Conservation (phyloP, 176 grass and related monocot species). For the Melocanna baccifera region DNA sequence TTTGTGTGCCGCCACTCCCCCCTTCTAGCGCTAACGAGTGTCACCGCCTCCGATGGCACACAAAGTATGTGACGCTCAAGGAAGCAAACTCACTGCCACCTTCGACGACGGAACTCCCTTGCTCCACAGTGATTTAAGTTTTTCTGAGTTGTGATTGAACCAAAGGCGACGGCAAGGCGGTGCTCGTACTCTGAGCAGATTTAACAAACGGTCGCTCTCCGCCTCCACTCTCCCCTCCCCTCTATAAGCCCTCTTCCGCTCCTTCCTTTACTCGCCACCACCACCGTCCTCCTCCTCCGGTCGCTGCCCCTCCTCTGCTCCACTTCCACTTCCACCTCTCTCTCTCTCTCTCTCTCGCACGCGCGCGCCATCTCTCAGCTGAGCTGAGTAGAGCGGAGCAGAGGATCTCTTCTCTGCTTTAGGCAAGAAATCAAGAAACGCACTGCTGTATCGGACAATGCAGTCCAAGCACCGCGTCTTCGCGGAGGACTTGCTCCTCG, state of each 20-base stretch:
- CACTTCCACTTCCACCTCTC: neutral
- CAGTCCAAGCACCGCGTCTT: conserved; percentile 62
- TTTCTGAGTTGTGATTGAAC: too few relatives aligned
- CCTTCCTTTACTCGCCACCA: conserved; percentile 33
- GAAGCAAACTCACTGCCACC: too few relatives aligned
- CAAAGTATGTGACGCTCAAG: too few relatives aligned
- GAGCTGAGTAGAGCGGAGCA: neutral
- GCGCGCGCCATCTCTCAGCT: neutral
- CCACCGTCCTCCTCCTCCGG: conserved; percentile 9
- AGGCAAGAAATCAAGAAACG: neutral
- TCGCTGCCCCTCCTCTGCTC: neutral
- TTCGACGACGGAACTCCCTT: too few relatives aligned
- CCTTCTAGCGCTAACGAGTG: too few relatives aligned
- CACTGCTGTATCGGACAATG: conserved; percentile 24
- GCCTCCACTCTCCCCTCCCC: neutral
- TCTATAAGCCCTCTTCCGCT: conserved; percentile 40
- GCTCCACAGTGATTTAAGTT: too few relatives aligned
- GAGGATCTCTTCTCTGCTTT: neutral
- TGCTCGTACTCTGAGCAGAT: too few relatives aligned
- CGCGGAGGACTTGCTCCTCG: conserved; percentile 53
- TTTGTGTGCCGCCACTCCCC: neutral
- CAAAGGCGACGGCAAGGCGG: too few relatives aligned
- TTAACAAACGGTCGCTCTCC: conserved; percentile 28
- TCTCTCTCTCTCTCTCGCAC: neutral
- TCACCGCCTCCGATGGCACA: too few relatives aligned